Conservation (phyloP, 208 protist species). For the Crithidia expoeki region DNA sequence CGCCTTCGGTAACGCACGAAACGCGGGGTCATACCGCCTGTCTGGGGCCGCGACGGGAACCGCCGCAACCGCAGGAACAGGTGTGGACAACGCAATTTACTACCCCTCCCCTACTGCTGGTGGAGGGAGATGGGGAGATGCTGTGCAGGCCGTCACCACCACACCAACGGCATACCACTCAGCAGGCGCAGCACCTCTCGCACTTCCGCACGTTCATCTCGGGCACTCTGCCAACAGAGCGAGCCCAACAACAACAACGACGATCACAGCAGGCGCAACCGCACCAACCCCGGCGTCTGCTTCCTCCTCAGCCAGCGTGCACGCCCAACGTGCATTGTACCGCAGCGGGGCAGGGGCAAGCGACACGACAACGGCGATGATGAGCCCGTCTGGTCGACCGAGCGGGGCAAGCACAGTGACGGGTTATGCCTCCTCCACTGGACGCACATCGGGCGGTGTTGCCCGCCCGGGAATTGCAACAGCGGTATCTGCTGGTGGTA, state of each 20-base stretch:
- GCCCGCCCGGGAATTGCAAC: neutral
- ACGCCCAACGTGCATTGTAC: constrained; percentile 16
- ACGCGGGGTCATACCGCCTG: constrained; percentile 1
- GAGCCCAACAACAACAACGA: neutral
- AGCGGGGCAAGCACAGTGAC: neutral
- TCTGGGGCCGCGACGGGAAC: neutral
- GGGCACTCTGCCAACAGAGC: constrained; percentile 11
- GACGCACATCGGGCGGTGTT: neutral
- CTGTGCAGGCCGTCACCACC: neutral
- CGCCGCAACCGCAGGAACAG: neutral
- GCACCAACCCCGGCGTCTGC: constrained; percentile 5
- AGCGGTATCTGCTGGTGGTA: neutral
- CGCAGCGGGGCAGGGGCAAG: constrained; percentile 1
- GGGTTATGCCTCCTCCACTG: constrained; percentile 5
- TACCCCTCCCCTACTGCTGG: neutral
- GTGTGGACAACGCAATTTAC: neutral
- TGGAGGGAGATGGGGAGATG: neutral
- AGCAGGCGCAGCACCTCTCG: neutral
- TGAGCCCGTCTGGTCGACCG: constrained; percentile 9
- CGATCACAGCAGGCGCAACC: neutral
- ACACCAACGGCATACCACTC: neutral
- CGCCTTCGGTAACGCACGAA: neutral
- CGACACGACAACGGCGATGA: constrained; percentile 2
- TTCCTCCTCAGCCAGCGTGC: neutral
- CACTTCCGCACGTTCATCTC: constrained; percentile 26